phyloP scores from a whole-genome alignment of 2,329 filamentous ascomycete genomes.

The Verticillium tricorpus region DNA sequence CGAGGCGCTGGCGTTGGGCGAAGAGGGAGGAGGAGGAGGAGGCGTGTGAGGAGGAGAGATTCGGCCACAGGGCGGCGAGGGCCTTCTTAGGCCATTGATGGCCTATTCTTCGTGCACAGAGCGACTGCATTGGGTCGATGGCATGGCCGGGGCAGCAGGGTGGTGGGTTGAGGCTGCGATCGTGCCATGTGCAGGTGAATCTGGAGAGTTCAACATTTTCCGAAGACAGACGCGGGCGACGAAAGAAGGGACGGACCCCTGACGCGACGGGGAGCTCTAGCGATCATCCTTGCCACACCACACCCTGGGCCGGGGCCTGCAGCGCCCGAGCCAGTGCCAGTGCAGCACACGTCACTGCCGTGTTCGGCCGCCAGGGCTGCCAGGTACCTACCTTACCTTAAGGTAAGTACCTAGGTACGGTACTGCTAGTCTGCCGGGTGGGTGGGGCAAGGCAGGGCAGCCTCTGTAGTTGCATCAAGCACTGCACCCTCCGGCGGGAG shows the following conservation, averaged over 20 bases:
- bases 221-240: too few species aligned
- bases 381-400: too few species aligned
- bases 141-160: constrained; percentile 13
- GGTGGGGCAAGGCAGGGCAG: background rate
- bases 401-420: too few species aligned
- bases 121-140: constrained; percentile 20
- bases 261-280: background rate
- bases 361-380: background rate
- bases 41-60: constrained; percentile 1
- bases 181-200: background rate
- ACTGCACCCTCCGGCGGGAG: background rate
- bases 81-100: constrained; percentile 10
- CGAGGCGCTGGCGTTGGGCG: background rate
- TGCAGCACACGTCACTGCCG: background rate
- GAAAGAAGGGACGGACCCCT: background rate
- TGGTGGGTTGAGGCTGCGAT: background rate
- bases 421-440: too few species aligned
- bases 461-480: background rate
- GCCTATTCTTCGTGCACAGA: constrained; percentile 19
- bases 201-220: too few species aligned
- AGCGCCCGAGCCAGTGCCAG: background rate
- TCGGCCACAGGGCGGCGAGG: constrained; percentile 1
- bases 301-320: background rate
- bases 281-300: background rate
- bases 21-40: background rate